These are phyloP conservation scores for Zygoascus flipseniorum DNA, from an alignment of 805 yeast species.

Conservation along the genomic window DNA sequence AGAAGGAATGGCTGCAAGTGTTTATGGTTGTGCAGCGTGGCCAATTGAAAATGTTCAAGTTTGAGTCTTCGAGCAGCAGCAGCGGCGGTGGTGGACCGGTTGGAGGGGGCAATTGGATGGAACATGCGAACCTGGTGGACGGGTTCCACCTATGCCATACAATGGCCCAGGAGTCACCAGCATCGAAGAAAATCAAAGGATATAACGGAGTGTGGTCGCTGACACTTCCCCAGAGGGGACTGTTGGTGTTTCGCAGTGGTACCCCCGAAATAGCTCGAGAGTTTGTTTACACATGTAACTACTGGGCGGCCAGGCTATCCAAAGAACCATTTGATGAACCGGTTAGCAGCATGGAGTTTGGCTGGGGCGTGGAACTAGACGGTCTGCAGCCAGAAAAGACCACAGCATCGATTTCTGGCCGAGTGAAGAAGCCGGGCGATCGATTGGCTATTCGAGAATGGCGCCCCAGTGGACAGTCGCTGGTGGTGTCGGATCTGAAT, in stretches of 20 bases:
- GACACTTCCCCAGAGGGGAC: constrained; percentile 40
- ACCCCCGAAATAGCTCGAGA: constrained; percentile 58
- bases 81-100: constrained; percentile 22
- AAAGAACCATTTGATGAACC: constrained; percentile 68
- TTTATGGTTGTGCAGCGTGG: constrained; percentile 66
- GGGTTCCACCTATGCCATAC: constrained; percentile 42
- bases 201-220: constrained; percentile 43
- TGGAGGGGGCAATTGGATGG: constrained; percentile 66
- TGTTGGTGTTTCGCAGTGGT: constrained; percentile 56
- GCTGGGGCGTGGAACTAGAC: constrained; percentile 43
- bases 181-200: constrained; percentile 28
- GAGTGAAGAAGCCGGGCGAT: constrained; percentile 17
- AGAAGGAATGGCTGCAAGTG: constrained; percentile 37
- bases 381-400: neutral
- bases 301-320: constrained; percentile 83
- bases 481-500: constrained; percentile 24
- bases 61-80: constrained; percentile 28
- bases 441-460: constrained; percentile 23
- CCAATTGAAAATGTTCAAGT: constrained; percentile 50
- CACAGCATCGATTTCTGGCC: neutral
- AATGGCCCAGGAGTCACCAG: constrained; percentile 32
- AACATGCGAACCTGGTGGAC: constrained; percentile 50
- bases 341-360: constrained; percentile 68
- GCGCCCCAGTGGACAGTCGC: constrained; percentile 27
- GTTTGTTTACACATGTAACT: constrained; percentile 71